Conservation (phyloP, 805 yeast species). For the Metschnikowia aberdeeniae region DNA sequence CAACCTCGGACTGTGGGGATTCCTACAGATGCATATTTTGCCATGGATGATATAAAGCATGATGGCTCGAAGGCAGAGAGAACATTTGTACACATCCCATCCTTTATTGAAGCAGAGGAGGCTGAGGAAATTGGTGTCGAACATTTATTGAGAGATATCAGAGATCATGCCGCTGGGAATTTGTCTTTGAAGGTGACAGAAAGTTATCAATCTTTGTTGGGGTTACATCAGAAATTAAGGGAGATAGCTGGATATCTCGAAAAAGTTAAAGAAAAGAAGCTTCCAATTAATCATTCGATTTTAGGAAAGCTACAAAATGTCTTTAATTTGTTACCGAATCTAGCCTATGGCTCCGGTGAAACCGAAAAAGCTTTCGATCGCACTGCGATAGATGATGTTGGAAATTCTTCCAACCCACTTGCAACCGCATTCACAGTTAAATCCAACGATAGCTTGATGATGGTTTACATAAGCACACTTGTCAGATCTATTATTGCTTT, state of each 20-base stretch:
- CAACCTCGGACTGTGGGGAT: constrained; percentile 80
- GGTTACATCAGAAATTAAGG: constrained; percentile 71
- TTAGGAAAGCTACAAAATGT: constrained; percentile 92
- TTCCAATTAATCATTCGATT: constrained; percentile 88
- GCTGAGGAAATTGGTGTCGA: constrained; percentile 99
- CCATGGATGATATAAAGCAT: constrained; percentile 92
- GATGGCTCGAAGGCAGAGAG: constrained; percentile 92
- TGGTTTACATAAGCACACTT: constrained; percentile 80
- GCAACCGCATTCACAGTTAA: constrained; percentile 82
- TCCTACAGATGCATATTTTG: constrained; percentile 93
- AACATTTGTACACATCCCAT: constrained; percentile 91
- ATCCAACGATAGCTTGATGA: constrained; percentile 95
- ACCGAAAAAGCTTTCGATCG: constrained; percentile 7
- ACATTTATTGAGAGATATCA: constrained; percentile 86
- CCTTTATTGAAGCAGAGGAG: constrained; percentile 93
- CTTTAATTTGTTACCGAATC: constrained; percentile 86
- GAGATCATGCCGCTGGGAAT: constrained; percentile 95
- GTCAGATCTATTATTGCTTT: constrained; percentile 94
- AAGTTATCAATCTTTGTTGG: constrained; percentile 83
- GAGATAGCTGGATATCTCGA: constrained; percentile 77
- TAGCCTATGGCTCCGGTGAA: constrained; percentile 31
- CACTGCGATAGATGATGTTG: constrained; percentile 9
- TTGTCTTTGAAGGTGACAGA: constrained; percentile 82
- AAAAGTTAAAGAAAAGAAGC: constrained; percentile 61
- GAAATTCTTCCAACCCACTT: constrained; percentile 46